Evolutionary conservation across 2,329 filamentous ascomycete species (phyloP).

Genomic region (Fragosphaeria purpurea): DNA sequence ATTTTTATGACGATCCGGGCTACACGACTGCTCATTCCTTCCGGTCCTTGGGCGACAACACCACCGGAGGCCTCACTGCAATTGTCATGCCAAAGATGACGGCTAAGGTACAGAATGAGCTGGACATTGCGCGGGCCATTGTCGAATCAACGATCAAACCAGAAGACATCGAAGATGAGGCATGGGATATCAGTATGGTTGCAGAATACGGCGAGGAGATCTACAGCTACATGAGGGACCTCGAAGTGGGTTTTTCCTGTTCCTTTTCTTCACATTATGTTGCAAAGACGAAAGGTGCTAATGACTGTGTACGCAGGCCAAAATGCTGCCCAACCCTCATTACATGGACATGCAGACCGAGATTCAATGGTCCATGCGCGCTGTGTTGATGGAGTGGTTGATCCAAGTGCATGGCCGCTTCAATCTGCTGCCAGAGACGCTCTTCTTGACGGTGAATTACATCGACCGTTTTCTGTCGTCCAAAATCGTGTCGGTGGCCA

Average conservation of each 20-base stretch:
- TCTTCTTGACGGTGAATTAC: slow-evolving; percentile 93
- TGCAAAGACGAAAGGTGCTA: slow-evolving; percentile 8
- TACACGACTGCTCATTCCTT: slow-evolving; percentile 69
- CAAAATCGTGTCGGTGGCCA: slow-evolving; percentile 90
- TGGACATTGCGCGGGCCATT: slow-evolving; percentile 53
- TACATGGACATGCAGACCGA: slow-evolving; percentile 98
- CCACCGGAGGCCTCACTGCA: slow-evolving; percentile 39
- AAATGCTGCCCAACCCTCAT: slow-evolving; percentile 67
- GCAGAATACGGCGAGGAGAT: slow-evolving; percentile 95
- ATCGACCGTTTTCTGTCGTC: slow-evolving; percentile 91
- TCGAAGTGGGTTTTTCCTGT: slow-evolving; percentile 55
- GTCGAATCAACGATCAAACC: slow-evolving; percentile 56
- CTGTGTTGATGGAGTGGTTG: slow-evolving; percentile 95
- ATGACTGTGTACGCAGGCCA: slow-evolving; percentile 6
- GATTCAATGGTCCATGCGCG: slow-evolving; percentile 98
- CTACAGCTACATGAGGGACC: slow-evolving; percentile 78
- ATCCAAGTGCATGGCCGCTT: slow-evolving; percentile 94
- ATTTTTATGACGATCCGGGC: slow-evolving; percentile 56
- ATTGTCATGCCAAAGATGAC: slow-evolving; percentile 65
- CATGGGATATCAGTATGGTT: slow-evolving; percentile 94
- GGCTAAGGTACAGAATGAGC: slow-evolving; percentile 58
- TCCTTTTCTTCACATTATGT: background rate
- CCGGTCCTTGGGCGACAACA: slow-evolving; percentile 59
- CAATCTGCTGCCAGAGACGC: slow-evolving; percentile 79
- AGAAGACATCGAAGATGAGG: slow-evolving; percentile 79